phyloP scores from a whole-genome alignment of 1,284 basidiomycete genomes.

The Ceratobasidium sp. region DNA sequence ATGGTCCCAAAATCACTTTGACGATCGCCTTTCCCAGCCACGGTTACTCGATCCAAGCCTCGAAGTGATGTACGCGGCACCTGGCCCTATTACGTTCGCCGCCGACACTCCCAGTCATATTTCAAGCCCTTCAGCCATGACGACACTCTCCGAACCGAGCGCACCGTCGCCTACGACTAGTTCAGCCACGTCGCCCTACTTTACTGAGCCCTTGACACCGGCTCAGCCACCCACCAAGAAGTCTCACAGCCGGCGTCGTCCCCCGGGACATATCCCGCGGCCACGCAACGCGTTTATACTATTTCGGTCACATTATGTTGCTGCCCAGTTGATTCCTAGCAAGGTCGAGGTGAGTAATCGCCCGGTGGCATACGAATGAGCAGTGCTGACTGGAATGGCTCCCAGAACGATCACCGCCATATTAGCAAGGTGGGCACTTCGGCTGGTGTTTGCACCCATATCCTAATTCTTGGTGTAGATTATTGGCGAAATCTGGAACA shows the following conservation, averaged over 20 bases:
- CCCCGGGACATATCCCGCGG: constrained; percentile 73
- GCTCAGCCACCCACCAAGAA: constrained; percentile 16
- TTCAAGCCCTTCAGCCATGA: constrained; percentile 12
- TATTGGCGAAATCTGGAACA: constrained; percentile 50
- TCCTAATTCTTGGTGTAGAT: constrained; percentile 50
- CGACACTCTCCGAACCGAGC: constrained; percentile 12
- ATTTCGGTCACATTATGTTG: constrained; percentile 76
- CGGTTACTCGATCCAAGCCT: constrained; percentile 8
- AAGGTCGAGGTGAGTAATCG: constrained; percentile 42
- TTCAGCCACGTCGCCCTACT: constrained; percentile 21
- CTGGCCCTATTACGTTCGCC: not conserved
- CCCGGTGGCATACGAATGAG: constrained; percentile 42
- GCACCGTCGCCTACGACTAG: constrained; percentile 12
- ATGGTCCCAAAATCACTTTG: constrained; percentile 5
- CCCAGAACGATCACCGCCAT: constrained; percentile 59
- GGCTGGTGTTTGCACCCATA: not conserved
- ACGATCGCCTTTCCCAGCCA: not conserved
- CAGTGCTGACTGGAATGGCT: constrained; percentile 47
- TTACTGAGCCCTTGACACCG: constrained; percentile 27
- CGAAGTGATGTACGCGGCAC: constrained; percentile 13
- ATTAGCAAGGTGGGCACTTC: constrained; percentile 45
- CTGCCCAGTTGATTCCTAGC: constrained; percentile 17
- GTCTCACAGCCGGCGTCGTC: constrained; percentile 36
- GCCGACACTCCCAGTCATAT: not conserved
- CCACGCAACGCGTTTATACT: constrained; percentile 90